phyloP scores from a whole-genome alignment of 2,329 filamentous ascomycete genomes.

The Parasarocladium wereldwijsianum region DNA sequence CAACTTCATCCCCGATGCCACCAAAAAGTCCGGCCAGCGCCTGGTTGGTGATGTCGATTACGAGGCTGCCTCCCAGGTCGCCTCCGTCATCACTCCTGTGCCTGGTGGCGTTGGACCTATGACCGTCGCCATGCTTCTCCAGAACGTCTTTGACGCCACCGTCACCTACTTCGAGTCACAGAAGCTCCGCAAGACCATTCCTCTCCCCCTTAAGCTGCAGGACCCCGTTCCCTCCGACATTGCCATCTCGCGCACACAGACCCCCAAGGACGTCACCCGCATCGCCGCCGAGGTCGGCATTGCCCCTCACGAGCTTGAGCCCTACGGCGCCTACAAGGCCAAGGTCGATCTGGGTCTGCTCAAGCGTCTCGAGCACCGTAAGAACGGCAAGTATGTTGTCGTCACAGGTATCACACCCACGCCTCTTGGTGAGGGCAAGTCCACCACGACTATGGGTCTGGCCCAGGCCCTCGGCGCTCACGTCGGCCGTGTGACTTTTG shows the following conservation, averaged over 20 bases:
- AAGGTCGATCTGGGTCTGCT: slow-evolving; percentile 79
- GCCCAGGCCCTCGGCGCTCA: slow-evolving; percentile 87
- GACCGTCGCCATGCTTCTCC: slow-evolving; percentile 96
- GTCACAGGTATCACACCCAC: slow-evolving; percentile 95
- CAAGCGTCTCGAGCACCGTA: slow-evolving; percentile 72
- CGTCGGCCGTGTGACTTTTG: slow-evolving; percentile 75
- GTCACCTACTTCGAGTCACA: slow-evolving; percentile 69
- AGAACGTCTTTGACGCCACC: slow-evolving; percentile 85
- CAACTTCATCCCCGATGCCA: slow-evolving; percentile 80
- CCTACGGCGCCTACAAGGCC: slow-evolving; percentile 89
- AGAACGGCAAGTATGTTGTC: slow-evolving; percentile 79
- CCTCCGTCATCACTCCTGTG: slow-evolving; percentile 88
- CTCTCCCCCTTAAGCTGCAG: slow-evolving; percentile 68
- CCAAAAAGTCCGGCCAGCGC: slow-evolving; percentile 82
- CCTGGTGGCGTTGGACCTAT: slow-evolving; percentile 95
- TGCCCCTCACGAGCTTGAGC: slow-evolving; percentile 75
- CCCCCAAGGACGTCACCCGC: slow-evolving; percentile 79
- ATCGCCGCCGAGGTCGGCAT: slow-evolving; percentile 82
- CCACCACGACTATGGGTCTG: slow-evolving; percentile 91
- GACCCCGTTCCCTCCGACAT: slow-evolving; percentile 91
- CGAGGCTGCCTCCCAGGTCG: slow-evolving; percentile 68
- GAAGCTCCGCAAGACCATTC: slow-evolving; percentile 63
- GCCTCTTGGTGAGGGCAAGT: slow-evolving; percentile 93
- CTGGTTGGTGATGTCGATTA: slow-evolving; percentile 94
- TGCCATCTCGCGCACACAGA: slow-evolving; percentile 74